These are phyloP conservation scores for Groenewaldozyma tartarivorans DNA, from an alignment of 805 yeast species.

Conservation along the genomic window DNA sequence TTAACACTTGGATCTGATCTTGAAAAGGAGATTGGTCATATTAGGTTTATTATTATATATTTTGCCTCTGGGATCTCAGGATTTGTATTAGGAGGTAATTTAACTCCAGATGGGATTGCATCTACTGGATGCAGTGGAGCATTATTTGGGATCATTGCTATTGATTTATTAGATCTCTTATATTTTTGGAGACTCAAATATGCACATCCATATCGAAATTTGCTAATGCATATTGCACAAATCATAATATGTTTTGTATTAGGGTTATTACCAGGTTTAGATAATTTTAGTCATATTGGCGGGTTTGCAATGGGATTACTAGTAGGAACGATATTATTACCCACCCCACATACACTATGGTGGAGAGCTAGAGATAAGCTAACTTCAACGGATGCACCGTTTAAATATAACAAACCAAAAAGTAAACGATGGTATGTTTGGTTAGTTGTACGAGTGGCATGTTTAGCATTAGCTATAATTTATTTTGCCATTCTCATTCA, in stretches of 20 bases:
- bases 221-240: conserved; percentile 44
- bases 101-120: conserved; percentile 55
- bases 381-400: background rate
- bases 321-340: conserved; percentile 39
- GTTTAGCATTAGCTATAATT: conserved; percentile 37
- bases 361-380: conserved; percentile 7
- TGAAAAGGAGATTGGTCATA: conserved; percentile 47
- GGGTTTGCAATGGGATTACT: conserved; percentile 58
- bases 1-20: conserved; percentile 49
- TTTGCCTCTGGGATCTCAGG: conserved; percentile 57
- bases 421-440: conserved; percentile 37
- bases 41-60: conserved; percentile 47
- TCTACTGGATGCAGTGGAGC: conserved; percentile 68
- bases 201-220: conserved; percentile 37
- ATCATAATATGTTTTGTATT: conserved; percentile 49
- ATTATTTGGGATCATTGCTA: conserved; percentile 57
- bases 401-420: conserved; percentile 15
- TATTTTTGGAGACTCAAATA: conserved; percentile 39
- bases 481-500: conserved; percentile 41
- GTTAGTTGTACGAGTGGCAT: conserved; percentile 39
- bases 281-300: conserved; percentile 67
- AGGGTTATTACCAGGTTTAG: conserved; percentile 65
- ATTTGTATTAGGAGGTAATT: conserved; percentile 59
- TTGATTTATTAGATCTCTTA: conserved; percentile 45
- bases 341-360: conserved; percentile 38